Conservation (phyloP, 805 yeast species). For the Saturnispora mendoncae region DNA sequence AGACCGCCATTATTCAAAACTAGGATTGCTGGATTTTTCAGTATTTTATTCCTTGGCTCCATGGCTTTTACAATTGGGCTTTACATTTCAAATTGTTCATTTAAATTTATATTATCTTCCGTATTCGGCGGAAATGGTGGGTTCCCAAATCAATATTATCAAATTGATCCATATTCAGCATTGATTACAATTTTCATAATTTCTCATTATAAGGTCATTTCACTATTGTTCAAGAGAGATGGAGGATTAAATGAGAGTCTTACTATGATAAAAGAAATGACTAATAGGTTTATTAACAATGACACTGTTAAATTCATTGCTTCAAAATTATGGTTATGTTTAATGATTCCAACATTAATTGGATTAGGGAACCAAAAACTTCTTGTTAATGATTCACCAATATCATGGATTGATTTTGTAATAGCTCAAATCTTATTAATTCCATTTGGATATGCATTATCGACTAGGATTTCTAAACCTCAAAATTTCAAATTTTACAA, state of each 20-base stretch:
- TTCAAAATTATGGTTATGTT: background rate
- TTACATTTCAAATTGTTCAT: conserved; percentile 14
- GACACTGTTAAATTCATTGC: background rate
- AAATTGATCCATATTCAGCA: conserved; percentile 9
- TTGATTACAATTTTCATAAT: conserved; percentile 5
- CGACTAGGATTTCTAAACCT: background rate
- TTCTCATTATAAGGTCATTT: conserved; percentile 1
- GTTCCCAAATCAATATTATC: conserved; percentile 9
- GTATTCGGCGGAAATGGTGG: background rate
- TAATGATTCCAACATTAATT: conserved; percentile 6
- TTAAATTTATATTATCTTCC: conserved; percentile 13
- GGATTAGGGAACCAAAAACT: conserved; percentile 4
- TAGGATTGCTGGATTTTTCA: conserved; percentile 44
- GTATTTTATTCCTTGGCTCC: conserved; percentile 39
- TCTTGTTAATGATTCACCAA: no score
- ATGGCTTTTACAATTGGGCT: conserved; percentile 25
- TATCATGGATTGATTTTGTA: no score
- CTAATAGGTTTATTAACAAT: background rate
- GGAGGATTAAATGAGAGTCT: background rate
- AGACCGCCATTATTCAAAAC: conserved; percentile 69
- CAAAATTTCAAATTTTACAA: conserved; percentile 2
- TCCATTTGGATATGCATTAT: conserved; percentile 7
- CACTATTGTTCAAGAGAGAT: background rate
- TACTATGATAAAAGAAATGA: background rate
- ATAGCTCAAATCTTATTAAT: background rate